phyloP scores from a whole-genome alignment of 495 filamentous ascomycete species.

The Neurospora sp. region DNA sequence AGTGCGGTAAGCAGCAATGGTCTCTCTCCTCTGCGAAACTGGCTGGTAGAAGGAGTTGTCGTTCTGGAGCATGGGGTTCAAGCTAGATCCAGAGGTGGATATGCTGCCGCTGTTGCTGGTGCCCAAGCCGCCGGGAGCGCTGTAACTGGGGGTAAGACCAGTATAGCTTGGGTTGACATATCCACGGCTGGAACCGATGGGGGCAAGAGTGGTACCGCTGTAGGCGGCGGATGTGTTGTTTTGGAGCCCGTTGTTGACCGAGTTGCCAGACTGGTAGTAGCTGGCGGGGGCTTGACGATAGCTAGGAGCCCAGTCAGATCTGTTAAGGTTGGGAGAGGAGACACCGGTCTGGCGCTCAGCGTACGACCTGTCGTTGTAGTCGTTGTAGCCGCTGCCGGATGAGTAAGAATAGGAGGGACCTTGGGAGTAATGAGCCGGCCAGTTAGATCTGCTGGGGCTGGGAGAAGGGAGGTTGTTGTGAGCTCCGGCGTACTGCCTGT shows the following conservation, averaged over 20 bases:
- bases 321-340: not conserved
- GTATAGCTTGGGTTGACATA: not conserved
- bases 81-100: not conserved
- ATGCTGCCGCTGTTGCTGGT: not conserved
- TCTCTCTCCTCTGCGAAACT: not conserved
- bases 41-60: not conserved
- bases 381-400: not conserved
- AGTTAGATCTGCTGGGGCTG: not conserved
- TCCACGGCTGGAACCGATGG: not conserved
- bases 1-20: not conserved
- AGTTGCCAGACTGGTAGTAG: not conserved
- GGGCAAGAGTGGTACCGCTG: not conserved
- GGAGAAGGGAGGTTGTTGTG: conserved; percentile 1
- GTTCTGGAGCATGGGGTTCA: not conserved
- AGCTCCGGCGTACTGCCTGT: not conserved
- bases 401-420: not conserved
- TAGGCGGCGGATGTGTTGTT: not conserved
- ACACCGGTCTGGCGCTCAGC: not conserved
- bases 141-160: not conserved
- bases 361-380: not conserved
- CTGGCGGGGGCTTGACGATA: not conserved
- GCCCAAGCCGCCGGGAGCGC: not conserved
- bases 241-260: not conserved
- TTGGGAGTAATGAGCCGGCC: not conserved
- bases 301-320: not conserved